Evolutionary conservation across 1,284 basidiomycete genomes (phyloP).

Genomic region (Omphalotus olearius): DNA sequence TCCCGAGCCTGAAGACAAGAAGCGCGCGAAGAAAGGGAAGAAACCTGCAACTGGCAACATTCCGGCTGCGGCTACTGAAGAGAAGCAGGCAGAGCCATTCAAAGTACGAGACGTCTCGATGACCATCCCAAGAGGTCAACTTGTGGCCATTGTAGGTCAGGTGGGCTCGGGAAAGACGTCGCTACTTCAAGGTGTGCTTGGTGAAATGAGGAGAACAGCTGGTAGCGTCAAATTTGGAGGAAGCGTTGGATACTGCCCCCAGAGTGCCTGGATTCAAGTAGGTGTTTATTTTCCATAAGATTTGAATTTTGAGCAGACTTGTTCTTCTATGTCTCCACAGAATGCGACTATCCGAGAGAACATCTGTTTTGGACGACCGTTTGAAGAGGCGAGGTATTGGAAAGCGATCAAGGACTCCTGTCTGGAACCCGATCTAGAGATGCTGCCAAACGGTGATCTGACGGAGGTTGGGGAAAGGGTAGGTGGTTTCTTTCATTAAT

Average conservation of each 20-base stretch:
- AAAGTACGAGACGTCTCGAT: conserved; percentile 59
- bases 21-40: conserved; percentile 28
- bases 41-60: conserved; percentile 16
- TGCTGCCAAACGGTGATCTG: conserved; percentile 78
- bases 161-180: conserved; percentile 68
- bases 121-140: conserved; percentile 63
- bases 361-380: conserved; percentile 80
- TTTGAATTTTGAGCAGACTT: too few species aligned
- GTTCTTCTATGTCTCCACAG: conserved; percentile 16
- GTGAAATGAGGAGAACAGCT: conserved; percentile 69
- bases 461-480: conserved; percentile 91
- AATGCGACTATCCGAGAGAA: conserved; percentile 79
- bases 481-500: not conserved
- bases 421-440: conserved; percentile 75
- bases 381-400: conserved; percentile 78
- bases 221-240: conserved; percentile 71
- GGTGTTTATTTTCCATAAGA: conserved; percentile 6
- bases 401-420: conserved; percentile 71
- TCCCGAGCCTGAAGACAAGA: conserved; percentile 38
- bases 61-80: conserved; percentile 24
- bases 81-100: conserved; percentile 40
- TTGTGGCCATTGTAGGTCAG: conserved; percentile 79
- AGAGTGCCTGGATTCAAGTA: conserved; percentile 87
- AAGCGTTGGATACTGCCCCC: conserved; percentile 77
- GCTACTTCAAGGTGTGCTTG: conserved; percentile 73